Percentiles rank a stretch among this genome's conserved stretches.
Conservation (phyloP, 805 yeast species). For the Cyberlindnera japonica region DNA sequence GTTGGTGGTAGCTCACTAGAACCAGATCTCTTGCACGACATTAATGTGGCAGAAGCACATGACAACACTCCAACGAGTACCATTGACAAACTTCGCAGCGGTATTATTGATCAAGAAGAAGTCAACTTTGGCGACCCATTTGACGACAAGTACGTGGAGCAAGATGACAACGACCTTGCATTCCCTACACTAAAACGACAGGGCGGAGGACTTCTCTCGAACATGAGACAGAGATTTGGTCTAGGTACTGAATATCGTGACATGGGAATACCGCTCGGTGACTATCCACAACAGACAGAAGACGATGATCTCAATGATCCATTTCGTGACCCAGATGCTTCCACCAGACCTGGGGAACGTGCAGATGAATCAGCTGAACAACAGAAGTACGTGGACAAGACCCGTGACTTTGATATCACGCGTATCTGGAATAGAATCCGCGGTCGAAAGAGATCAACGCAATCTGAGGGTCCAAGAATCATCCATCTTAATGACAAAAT, state of each 20-base stretch:
- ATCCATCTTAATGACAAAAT: conserved; percentile 63
- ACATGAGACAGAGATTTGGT: conserved; percentile 23
- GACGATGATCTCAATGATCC: conserved; percentile 16
- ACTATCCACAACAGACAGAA: conserved; percentile 19
- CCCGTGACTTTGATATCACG: conserved; percentile 36
- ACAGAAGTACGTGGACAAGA: conserved; percentile 30
- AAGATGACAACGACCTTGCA: conserved; percentile 29
- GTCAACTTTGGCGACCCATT: conserved; percentile 33
- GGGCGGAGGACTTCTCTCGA: conserved; percentile 20
- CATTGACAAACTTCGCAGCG: conserved; percentile 24
- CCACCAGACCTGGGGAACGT: conserved; percentile 15
- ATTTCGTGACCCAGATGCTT: conserved; percentile 24
- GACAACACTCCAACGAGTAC: conserved; percentile 14
- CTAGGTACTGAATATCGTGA: conserved; percentile 23
- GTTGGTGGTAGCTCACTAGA: conserved; percentile 5
- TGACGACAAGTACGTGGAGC: conserved; percentile 33
- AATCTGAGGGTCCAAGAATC: conserved; percentile 50
- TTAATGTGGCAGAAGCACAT: conserved; percentile 15
- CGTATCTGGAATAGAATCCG: conserved; percentile 36
- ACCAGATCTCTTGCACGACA: conserved; percentile 18
- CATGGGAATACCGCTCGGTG: conserved; percentile 26
- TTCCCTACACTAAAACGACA: conserved; percentile 3
- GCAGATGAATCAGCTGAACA: conserved; percentile 10
- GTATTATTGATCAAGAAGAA: conserved; percentile 32
- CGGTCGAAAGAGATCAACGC: conserved; percentile 20